Base-by-base conservation (phyloP, 306 rosid genomes). In the Abrus pulchellus region DNA sequence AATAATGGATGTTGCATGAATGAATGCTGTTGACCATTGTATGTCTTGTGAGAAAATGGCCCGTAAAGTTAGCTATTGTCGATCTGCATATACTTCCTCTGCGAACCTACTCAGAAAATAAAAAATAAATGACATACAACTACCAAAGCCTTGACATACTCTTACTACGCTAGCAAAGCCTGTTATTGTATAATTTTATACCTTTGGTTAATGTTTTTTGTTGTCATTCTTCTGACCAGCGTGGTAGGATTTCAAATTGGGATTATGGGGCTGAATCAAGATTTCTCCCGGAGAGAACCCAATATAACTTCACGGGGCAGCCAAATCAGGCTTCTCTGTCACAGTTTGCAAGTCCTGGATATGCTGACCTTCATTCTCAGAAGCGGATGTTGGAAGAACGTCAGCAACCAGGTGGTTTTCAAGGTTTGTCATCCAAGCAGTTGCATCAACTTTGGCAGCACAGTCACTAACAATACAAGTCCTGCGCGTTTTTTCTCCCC, bases 391-490 rank as follows among this genome's bases (percentile, higher is more conserved):
- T 69, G 30, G 88, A 76, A 43, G 87, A 87, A 67, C 81, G 61
- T 53, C 78, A 81, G 68, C 87, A 77, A 47, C 88, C 72, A 59
- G 82, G 68, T 45, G 85, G 77, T 61, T 13, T 69, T 44, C 83
- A 43, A 63, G 82, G 87, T 70, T 68, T 74, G 40, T 47, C 83
- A 52, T 50, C 91, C 61, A 64, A 79, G 66, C 87, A 89, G 61
- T 87, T 82, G 68, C 85, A 57, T 62, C 87, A 81, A 72, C 34
- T 87, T 82, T 88, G 91, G 93, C 85, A 78, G 73, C 83, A 72
- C 55, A 84, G 72, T 30, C 59, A 75, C 84, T 83, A 83, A 79
- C 78, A 43, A 47, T 57, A 44, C 61, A 45, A 45, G 5, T 48
- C 48, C 74, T 63, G 78, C 74, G 12, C 38, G 30, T 75, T 64